Conservation (phyloP, 768 basidiomycete species). For the Astraeus odoratus region DNA sequence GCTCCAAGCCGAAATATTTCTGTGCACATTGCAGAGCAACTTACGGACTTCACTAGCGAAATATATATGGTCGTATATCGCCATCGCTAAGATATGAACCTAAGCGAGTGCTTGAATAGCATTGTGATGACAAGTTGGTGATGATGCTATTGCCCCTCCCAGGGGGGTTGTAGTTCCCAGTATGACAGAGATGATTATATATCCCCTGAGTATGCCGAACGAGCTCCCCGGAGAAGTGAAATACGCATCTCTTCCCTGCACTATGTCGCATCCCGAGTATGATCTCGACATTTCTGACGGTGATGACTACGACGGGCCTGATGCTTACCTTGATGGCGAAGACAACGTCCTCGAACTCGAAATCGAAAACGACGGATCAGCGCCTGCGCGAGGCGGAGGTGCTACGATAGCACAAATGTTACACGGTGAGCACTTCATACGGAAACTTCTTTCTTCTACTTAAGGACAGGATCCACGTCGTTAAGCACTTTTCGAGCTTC, state of each 20-base stretch:
- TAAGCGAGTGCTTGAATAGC: too few relatives aligned
- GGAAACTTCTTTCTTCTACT: slow-evolving; percentile 1
- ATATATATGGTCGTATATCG: too few relatives aligned
- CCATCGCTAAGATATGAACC: too few relatives aligned
- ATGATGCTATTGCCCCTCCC: too few relatives aligned
- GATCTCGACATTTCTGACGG: slow-evolving; percentile 15
- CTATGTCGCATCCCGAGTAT: slow-evolving; percentile 19
- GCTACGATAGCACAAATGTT: slow-evolving; percentile 21
- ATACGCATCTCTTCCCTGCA: neutral
- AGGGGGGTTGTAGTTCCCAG: too few relatives aligned
- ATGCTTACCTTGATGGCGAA: slow-evolving; percentile 29
- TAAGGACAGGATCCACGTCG: too few relatives aligned
- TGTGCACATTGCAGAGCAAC: too few relatives aligned
- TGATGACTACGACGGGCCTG: slow-evolving; percentile 30
- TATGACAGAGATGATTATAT: neutral
- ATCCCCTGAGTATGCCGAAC: neutral
- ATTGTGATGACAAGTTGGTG: too few relatives aligned
- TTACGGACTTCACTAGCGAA: too few relatives aligned
- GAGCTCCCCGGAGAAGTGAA: too few relatives aligned
- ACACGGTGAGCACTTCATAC: slow-evolving; percentile 18
- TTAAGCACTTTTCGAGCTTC: slow-evolving; percentile 24
- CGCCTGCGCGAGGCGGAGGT: neutral
- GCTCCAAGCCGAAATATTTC: too few relatives aligned
- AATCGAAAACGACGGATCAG: slow-evolving; percentile 17
- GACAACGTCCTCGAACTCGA: slow-evolving; percentile 31